Conservation (phyloP, 768 basidiomycete genomes). For the Saitozyma podzolica region DNA sequence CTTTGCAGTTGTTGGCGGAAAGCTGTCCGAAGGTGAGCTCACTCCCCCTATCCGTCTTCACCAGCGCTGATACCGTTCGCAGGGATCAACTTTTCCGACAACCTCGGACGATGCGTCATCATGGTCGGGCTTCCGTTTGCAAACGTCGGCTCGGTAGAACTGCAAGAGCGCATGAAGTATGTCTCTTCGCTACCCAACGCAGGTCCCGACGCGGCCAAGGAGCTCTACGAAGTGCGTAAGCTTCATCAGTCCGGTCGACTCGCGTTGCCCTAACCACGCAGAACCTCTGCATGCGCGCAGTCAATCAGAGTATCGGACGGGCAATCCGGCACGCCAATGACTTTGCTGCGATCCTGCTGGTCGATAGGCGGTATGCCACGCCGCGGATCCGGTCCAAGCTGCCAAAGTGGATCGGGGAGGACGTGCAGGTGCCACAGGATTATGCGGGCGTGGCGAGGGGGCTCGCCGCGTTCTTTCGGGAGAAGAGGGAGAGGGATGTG, state of each 20-base stretch:
- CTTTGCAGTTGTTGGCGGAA: slow-evolving; percentile 93
- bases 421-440: slow-evolving; percentile 61
- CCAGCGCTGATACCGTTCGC: slow-evolving; percentile 7
- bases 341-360: slow-evolving; percentile 84
- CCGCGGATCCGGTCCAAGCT: slow-evolving; percentile 71
- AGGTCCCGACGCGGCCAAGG: slow-evolving; percentile 55
- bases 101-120: slow-evolving; percentile 79
- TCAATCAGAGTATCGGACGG: slow-evolving; percentile 95
- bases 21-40: slow-evolving; percentile 75
- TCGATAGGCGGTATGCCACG: slow-evolving; percentile 79
- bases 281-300: slow-evolving; percentile 61
- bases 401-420: slow-evolving; percentile 83
- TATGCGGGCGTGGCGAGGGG: slow-evolving; percentile 74
- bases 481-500: slow-evolving; percentile 53
- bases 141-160: slow-evolving; percentile 83
- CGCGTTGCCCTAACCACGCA: slow-evolving; percentile 7
- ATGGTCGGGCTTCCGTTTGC: slow-evolving; percentile 91
- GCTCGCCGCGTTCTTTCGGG: slow-evolving; percentile 68
- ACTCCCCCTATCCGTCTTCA: neutral
- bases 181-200: slow-evolving; percentile 60
- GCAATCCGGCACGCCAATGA: slow-evolving; percentile 89
- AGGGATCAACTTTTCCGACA: slow-evolving; percentile 69
- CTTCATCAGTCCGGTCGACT: slow-evolving; percentile 10
- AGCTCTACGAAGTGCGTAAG: slow-evolving; percentile 68
- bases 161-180: slow-evolving; percentile 87